Base-by-base conservation (phyloP, 1,139 yeast species). In the Kluyveromyces sp. region DNA sequence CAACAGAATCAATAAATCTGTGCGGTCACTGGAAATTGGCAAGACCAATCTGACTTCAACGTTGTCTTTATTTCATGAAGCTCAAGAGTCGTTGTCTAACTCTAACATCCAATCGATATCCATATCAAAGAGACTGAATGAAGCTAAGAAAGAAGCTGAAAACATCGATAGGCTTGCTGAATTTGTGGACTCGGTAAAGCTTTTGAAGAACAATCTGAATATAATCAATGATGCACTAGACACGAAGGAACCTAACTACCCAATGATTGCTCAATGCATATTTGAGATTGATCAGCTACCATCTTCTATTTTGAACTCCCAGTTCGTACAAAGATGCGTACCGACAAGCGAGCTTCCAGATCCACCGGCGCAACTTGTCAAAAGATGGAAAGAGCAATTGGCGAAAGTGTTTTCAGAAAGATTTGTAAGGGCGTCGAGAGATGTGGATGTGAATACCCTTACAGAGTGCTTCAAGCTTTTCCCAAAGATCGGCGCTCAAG, bases 261-360 rank as follows among this genome's bases (percentile, higher is more conserved):
- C 86, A 12, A 72, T 77, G 40, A 84, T 83, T 43, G 84, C 88
- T 2, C 71, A 76, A 71, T 87, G 59, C 79, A 80, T 49, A 72
- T 75, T 48, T 65, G 77, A 45, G 77, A 85, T 60, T 81, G 94
- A 87, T 78, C 75, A 46, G 58, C 73, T 40, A 92, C 86, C 94
- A 0, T 51, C 61, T 0, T 70, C 68, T 2, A 57, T 75, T 12
- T 60, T 84, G 18, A 68, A 63, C 11, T 89, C 95, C n/a, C 69
- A 74, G 45, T 88, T 82, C 63, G 92, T 95, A 2, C 75, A 80
- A 41, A 78, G 74, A 39, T 86, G 85, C 56, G 92, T 92, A n/a
- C 98, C 99, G 0, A 80, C 95, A 0, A 72, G 85, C 7, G 94
- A 86, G 43, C 73, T 88, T n/a, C 96, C 96, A 0, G 95, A 86